Conservation (phyloP, 352 stramenopile genomes). For the Halophytophthora polymorphica region DNA sequence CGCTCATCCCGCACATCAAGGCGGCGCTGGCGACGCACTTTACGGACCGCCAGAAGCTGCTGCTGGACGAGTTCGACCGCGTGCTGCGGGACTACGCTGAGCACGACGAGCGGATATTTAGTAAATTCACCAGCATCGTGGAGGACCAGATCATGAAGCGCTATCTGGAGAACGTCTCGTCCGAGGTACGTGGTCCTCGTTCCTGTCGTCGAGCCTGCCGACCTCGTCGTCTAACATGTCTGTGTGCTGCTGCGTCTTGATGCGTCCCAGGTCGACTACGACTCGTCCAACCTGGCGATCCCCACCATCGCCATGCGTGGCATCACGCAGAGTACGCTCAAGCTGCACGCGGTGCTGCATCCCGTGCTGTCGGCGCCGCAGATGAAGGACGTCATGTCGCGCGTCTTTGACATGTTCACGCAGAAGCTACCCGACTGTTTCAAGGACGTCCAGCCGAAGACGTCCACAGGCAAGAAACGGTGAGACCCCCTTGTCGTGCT, state of each 20-base stretch:
- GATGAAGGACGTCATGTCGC: constrained; percentile 94
- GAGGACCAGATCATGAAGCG: constrained; percentile 95
- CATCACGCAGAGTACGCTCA: constrained; percentile 92
- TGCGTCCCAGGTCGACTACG: constrained; percentile 68
- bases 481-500: constrained; percentile 18
- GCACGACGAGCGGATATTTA: constrained; percentile 97
- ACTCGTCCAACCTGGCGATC: constrained; percentile 50
- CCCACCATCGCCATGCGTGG: constrained; percentile 88
- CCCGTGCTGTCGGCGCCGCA: constrained; percentile 91
- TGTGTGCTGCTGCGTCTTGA: constrained; percentile 25
- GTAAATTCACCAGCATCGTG: constrained; percentile 97
- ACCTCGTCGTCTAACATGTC: constrained; percentile 7
- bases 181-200: constrained; percentile 33
- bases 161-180: constrained; percentile 74
- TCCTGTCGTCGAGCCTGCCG: neutral
- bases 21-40: constrained; percentile 94
- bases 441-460: constrained; percentile 78
- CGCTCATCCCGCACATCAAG: constrained; percentile 94
- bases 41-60: constrained; percentile 92
- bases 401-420: constrained; percentile 86
- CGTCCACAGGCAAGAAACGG: constrained; percentile 64
- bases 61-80: constrained; percentile 95
- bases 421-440: constrained; percentile 90
- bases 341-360: constrained; percentile 94
- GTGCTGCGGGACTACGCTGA: constrained; percentile 94